A percentile compares a stretch with the other conserved stretches of the same genome.
Evolutionary conservation across 805 yeast genomes (phyloP).

Genomic region (Suhomyces vadensis): DNA sequence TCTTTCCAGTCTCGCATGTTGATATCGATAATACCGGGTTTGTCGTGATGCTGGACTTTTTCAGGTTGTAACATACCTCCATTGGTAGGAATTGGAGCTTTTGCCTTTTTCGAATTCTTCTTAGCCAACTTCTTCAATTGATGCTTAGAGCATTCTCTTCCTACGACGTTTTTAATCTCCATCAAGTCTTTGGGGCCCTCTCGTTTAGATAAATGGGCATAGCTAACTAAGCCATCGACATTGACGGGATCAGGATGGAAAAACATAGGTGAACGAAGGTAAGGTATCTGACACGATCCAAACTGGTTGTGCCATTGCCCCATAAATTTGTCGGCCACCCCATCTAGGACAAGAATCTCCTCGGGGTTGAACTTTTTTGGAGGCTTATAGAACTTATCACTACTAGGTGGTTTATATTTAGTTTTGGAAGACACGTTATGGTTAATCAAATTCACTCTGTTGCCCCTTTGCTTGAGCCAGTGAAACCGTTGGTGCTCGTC

Average conservation of each 20-base stretch:
- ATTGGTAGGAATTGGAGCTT: slow-evolving; percentile 19
- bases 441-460: slow-evolving; percentile 26
- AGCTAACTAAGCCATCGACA: slow-evolving; percentile 45
- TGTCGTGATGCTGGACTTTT: slow-evolving; percentile 22
- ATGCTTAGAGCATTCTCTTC: slow-evolving; percentile 46
- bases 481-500: slow-evolving; percentile 49
- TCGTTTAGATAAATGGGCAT: slow-evolving; percentile 32
- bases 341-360: slow-evolving; percentile 41
- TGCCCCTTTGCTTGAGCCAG: slow-evolving; percentile 40
- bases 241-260: slow-evolving; percentile 49
- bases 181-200: slow-evolving; percentile 32
- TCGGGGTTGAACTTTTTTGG: slow-evolving; percentile 20
- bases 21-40: slow-evolving; percentile 39
- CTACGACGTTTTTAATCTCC: slow-evolving; percentile 46
- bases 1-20: slow-evolving; percentile 47
- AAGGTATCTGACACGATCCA: slow-evolving; percentile 42
- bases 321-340: slow-evolving; percentile 31
- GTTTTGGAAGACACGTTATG: slow-evolving; percentile 15
- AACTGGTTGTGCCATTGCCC: slow-evolving; percentile 49
- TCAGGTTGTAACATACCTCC: slow-evolving; percentile 4
- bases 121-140: slow-evolving; percentile 32
- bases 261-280: slow-evolving; percentile 48
- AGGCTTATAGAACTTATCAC: slow-evolving; percentile 13
- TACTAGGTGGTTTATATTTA: slow-evolving; percentile 12
- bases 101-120: slow-evolving; percentile 16